Base-by-base conservation (phyloP, 202 grass and related monocot genomes). In the Zizania palustris region DNA sequence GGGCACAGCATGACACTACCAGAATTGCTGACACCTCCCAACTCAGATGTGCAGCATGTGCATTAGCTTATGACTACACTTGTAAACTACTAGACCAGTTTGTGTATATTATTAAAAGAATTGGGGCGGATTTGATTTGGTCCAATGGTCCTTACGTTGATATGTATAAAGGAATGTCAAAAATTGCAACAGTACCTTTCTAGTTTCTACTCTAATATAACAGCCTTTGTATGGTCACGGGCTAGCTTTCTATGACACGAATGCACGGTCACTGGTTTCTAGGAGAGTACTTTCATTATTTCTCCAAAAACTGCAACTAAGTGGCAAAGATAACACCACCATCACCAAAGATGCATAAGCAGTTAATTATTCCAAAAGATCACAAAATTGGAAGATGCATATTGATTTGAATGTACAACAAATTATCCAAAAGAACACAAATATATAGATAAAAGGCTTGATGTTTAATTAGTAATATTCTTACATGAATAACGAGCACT, bases 401-500 rank as follows among this genome's bases (percentile, higher is more conserved):
- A 5, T 68, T 35, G 69, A 48, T 55, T 59, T 10, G 49, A 69
- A 79, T 35, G 39, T 28, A 39, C 45, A 18, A 71, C 16, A 43
- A 63, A 37, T 71, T 46, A 22, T 68, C 11, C 45, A 79, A 58
- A 60, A 18, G 21, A 45, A 51, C 3, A 34, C 3, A 79, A 75
- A 58, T 53, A 39, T 53, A 22, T 35, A 20, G 13, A 69, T 1
- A 61, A 69, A 79, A 73, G 15, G 41, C 5, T 37, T 79, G 20
- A 63, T 78, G 58, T 67, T 37, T 45, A 81, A 65, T 61, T 55
- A 63, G 34, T 44, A 86, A 60, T 34, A 61, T 56, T 87, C 92
- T 91, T 89, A 99, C 96, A 93, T 99, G 96, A 91, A 96, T 91
- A 79, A 99, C 87, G 22, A 99, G 87, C 71, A 96, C 88, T 11